Conservation (phyloP, 345 rosid species). For the Eucalyptus albens region DNA sequence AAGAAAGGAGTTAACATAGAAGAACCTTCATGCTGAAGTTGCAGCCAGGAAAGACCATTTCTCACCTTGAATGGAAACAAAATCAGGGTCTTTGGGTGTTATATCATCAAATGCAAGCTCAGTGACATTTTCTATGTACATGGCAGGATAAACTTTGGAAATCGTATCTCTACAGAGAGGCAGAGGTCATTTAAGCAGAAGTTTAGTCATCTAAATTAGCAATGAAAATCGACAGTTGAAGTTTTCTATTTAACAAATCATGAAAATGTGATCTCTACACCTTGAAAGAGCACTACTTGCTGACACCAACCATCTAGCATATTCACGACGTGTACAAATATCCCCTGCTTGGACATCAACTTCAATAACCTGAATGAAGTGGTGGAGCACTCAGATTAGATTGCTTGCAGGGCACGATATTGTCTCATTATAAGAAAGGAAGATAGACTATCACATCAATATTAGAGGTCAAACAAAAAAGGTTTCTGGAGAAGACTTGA, state of each 20-base stretch:
- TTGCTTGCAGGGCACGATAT: not conserved
- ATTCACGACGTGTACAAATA: constrained; percentile 86
- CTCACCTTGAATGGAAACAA: constrained; percentile 87
- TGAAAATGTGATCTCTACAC: constrained; percentile 21
- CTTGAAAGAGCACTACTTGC: constrained; percentile 80
- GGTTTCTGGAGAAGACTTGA: not conserved
- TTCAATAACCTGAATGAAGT: constrained; percentile 63
- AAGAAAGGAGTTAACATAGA: not conserved
- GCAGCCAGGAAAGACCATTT: not conserved
- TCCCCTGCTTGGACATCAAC: constrained; percentile 58
- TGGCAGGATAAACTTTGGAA: constrained; percentile 92
- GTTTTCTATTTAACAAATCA: not conserved
- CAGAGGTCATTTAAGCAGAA: not conserved
- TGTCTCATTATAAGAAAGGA: not conserved
- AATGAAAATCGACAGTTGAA: not conserved
- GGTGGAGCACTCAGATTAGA: not conserved
- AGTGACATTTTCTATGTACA: constrained; percentile 84
- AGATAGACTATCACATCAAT: not conserved
- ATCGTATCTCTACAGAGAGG: constrained; percentile 42
- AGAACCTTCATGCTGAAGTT: not conserved
- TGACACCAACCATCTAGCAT: constrained; percentile 89
- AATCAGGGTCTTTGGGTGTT: constrained; percentile 80
- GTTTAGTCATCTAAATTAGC: not conserved
- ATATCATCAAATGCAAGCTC: constrained; percentile 93
- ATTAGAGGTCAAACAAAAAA: not conserved